These are phyloP conservation scores for Penicillium oxalicum DNA, from an alignment of 2,329 filamentous ascomycete genomes.

Conservation along the genomic window DNA sequence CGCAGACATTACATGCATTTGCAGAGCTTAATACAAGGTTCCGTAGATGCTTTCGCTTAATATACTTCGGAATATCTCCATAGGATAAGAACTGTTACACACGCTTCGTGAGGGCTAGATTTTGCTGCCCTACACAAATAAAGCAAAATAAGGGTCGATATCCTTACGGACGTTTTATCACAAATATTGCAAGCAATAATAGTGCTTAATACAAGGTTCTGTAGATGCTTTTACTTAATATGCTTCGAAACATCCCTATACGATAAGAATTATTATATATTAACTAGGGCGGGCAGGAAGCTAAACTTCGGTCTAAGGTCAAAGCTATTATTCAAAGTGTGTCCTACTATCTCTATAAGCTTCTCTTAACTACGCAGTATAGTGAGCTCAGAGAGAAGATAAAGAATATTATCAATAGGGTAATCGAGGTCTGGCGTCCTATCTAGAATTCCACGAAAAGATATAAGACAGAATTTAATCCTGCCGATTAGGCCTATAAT, in stretches of 20 bases:
- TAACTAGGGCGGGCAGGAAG: constrained; percentile 6
- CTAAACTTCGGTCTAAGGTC: constrained; percentile 1
- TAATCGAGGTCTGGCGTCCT: constrained; percentile 4
- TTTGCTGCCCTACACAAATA: constrained; percentile 5
- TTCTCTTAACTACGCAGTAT: constrained; percentile 5
- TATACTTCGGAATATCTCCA: constrained; percentile 6
- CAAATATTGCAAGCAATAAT: constrained; percentile 2
- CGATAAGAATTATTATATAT: constrained; percentile 14
- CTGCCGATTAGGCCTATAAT: neutral
- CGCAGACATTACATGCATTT: constrained; percentile 2
- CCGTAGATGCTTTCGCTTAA: constrained; percentile 8
- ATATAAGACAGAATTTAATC: constrained; percentile 10
- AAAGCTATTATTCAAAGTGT: constrained; percentile 2
- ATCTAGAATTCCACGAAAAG: constrained; percentile 6
- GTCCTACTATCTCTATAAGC: constrained; percentile 1
- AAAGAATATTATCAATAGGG: constrained; percentile 3
- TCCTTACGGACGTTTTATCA: neutral
- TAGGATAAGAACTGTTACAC: constrained; percentile 1
- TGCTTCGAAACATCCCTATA: constrained; percentile 6
- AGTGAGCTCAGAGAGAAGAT: neutral
- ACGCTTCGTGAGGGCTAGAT: constrained; percentile 6
- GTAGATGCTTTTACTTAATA: constrained; percentile 8
- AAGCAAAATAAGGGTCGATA: constrained; percentile 7
- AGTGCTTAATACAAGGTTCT: neutral
- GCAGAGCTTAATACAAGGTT: neutral